Evolutionary conservation across 2,329 filamentous ascomycete genomes (phyloP).

Genomic region (Aspergillus transmontanensis): DNA sequence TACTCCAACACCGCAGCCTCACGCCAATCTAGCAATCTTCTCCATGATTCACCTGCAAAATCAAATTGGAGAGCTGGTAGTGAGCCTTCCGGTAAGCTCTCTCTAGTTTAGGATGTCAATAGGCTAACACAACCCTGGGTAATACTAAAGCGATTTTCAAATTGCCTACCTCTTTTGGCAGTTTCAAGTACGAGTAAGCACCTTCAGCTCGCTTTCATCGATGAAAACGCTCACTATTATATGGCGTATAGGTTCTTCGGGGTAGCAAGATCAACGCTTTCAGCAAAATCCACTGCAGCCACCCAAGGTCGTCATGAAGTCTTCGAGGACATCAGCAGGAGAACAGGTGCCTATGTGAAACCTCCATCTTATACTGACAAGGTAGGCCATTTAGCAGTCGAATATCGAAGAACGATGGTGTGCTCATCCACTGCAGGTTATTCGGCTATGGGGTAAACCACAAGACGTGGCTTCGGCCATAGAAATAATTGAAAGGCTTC

Average conservation of each 20-base stretch:
- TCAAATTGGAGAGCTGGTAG: conserved; percentile 26
- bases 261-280: conserved; percentile 17
- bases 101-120: background rate
- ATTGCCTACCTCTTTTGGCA: conserved; percentile 23
- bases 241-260: conserved; percentile 20
- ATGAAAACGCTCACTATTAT: background rate
- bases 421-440: conserved; percentile 19
- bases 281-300: background rate
- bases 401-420: background rate
- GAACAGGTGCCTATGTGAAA: conserved; percentile 32
- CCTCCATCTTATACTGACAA: conserved; percentile 25
- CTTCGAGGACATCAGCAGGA: conserved; percentile 29
- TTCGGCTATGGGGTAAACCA: conserved; percentile 31
- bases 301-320: conserved; percentile 22
- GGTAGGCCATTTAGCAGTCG: conserved; percentile 16
- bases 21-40: conserved; percentile 15
- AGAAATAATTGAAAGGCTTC: conserved; percentile 21
- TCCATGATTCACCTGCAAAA: conserved; percentile 28
- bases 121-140: background rate
- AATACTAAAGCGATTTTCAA: conserved; percentile 16
- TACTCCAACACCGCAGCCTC: background rate
- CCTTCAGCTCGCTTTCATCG: background rate
- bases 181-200: conserved; percentile 27
- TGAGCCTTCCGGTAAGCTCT: conserved; percentile 21
- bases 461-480: conserved; percentile 26